phyloP scores from a whole-genome alignment of 2,329 filamentous ascomycete genomes.

The Chaetomiaceae sp. region DNA sequence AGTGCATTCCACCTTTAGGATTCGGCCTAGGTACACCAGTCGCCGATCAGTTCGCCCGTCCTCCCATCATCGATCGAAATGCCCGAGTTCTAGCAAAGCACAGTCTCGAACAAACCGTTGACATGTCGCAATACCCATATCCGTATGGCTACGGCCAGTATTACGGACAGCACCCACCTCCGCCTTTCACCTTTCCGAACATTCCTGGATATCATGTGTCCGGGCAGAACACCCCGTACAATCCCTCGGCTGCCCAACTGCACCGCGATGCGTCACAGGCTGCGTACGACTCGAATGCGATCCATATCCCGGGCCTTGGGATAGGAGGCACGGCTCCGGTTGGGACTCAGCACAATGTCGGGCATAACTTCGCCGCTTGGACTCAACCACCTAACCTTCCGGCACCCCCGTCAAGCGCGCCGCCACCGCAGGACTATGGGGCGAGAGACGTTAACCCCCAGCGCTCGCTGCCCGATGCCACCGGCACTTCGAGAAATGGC shows the following conservation, averaged over 20 bases:
- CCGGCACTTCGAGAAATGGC: neutral
- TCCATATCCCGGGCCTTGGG: conserved; percentile 38
- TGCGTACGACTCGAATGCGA: conserved; percentile 38
- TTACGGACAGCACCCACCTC: conserved; percentile 27
- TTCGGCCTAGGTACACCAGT: too few species aligned
- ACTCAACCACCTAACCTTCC: conserved; percentile 6
- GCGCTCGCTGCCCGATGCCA: neutral
- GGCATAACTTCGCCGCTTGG: conserved; percentile 13
- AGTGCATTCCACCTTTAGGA: too few species aligned
- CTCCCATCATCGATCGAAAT: conserved; percentile 9
- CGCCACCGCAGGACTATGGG: neutral
- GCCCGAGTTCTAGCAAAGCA: neutral
- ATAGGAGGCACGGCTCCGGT: conserved; percentile 26
- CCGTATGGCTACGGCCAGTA: conserved; percentile 33
- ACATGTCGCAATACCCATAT: conserved; percentile 39
- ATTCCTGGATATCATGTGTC: conserved; percentile 18
- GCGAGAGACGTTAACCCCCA: neutral
- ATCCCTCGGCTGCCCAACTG: conserved; percentile 13
- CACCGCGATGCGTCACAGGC: conserved; percentile 28
- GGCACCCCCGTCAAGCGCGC: neutral
- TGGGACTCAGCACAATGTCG: neutral
- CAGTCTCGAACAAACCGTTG: neutral
- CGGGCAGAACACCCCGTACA: conserved; percentile 14
- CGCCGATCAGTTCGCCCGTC: too few species aligned
- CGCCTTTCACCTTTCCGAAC: conserved; percentile 26